Percentiles rank a stretch among this genome's conserved stretches.
These are phyloP conservation scores for Tremella fuciformis DNA, from an alignment of 768 basidiomycete species.

Conservation along the genomic window DNA sequence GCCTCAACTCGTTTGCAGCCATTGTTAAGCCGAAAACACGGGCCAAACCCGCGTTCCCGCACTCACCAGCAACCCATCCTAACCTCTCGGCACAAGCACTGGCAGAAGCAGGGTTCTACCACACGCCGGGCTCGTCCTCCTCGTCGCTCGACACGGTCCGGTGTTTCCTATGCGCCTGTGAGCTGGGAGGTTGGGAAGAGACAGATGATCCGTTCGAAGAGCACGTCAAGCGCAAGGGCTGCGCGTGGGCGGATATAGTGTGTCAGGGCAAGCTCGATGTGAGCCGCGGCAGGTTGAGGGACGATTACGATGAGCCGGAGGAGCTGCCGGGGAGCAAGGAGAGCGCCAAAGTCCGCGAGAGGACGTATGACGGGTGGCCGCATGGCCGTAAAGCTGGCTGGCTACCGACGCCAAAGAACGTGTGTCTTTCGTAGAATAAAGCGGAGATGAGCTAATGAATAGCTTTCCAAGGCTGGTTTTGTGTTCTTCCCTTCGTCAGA, in stretches of 20 bases:
- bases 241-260: slow-evolving; percentile 76
- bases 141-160: slow-evolving; percentile 63
- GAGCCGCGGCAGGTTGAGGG: slow-evolving; percentile 15
- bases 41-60: slow-evolving; percentile 63
- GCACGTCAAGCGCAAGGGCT: slow-evolving; percentile 67
- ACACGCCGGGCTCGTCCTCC: slow-evolving; percentile 57
- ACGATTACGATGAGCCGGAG: slow-evolving; percentile 17
- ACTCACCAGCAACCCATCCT: slow-evolving; percentile 59
- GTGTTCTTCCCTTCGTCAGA: slow-evolving; percentile 66
- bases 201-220: slow-evolving; percentile 82
- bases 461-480: slow-evolving; percentile 92
- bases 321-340: slow-evolving; percentile 36
- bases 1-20: slow-evolving; percentile 68
- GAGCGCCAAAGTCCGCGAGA: slow-evolving; percentile 26
- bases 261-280: slow-evolving; percentile 61
- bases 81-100: slow-evolving; percentile 70
- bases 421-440: slow-evolving; percentile 16
- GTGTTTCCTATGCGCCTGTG: slow-evolving; percentile 80
- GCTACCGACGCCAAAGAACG: slow-evolving; percentile 43
- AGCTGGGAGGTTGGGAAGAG: slow-evolving; percentile 78
- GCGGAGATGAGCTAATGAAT: background rate
- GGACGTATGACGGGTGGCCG: slow-evolving; percentile 49
- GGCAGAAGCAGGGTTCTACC: slow-evolving; percentile 88
- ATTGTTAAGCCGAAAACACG: slow-evolving; percentile 59
- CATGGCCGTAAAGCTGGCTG: slow-evolving; percentile 46